Base-by-base conservation (phyloP, 2,329 filamentous ascomycete genomes). In the Fusarium tricinctum region DNA sequence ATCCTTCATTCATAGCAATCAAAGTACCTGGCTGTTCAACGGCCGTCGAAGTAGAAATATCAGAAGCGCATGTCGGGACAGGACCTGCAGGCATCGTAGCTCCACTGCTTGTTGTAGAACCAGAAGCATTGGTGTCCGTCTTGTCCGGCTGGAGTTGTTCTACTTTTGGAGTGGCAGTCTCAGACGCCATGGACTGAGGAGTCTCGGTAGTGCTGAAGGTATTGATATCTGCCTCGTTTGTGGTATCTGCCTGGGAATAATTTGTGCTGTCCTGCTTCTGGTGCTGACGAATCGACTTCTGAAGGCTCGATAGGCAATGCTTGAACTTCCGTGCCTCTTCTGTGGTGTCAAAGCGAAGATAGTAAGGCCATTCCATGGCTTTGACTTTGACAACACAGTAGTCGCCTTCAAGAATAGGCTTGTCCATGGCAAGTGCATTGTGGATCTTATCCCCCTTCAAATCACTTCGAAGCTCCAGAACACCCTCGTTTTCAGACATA, bases 391-490 rank as follows among this genome's bases (percentile, higher is more conserved):
- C 22, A 1, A 40, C 46, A 43, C 77, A 78, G 38, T 63, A 71
- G 8, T 67, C 42, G 2, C 60, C 73, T 8, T 72, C 59, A 5
- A 74, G 50, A 8, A 54, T n/a, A 0, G 70, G 70, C 0, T 48
- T 17, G 1, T 72, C 57, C 0, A 78, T 52, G 6, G 74, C 62
- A 2, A 75, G 46, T 6, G 75, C 68, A 30, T 71, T 39, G 15
- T 75, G 66, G 6, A 58, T 20, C 13, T 54, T 49, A 5, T 60
- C n/a, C 1, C 62, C 48, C 44, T 73, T 58, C 58, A 33, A 5
- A 45, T 58, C 2, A 57, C 55, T 23, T 14, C 19, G 28, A 39
- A 79, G 43, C 2, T 66, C 48, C 7, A 62, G 28, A 30, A 62
- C 10, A 19, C 47, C 57, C 1, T 52, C 22, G 4, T 30, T 47